These are phyloP conservation scores for Hyaloscypha bicolor DNA, from an alignment of 495 filamentous ascomycete genomes.

Conservation along the genomic window DNA sequence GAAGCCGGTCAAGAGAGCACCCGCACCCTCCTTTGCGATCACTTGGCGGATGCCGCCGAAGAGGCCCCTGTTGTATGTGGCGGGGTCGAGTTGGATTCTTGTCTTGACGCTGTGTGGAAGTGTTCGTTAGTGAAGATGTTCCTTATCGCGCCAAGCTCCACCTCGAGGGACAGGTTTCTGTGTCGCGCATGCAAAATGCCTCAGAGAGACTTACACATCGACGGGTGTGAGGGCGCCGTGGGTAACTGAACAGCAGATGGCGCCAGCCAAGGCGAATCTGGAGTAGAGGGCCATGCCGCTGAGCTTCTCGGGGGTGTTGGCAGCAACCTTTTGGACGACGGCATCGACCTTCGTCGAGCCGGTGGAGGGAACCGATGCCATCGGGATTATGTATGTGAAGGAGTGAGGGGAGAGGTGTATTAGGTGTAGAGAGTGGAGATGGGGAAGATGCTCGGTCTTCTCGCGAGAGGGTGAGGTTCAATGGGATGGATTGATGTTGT, in stretches of 20 bases:
- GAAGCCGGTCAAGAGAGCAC: constrained; percentile 84
- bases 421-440: constrained; percentile 31
- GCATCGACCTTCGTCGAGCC: constrained; percentile 46
- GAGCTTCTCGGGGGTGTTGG: constrained; percentile 45
- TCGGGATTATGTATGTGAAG: constrained; percentile 38
- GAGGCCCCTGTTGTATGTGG: constrained; percentile 86
- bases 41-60: constrained; percentile 87
- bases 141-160: constrained; percentile 19
- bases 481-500: constrained; percentile 1
- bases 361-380: constrained; percentile 41
- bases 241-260: constrained; percentile 82
- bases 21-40: constrained; percentile 80
- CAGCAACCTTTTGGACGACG: constrained; percentile 35
- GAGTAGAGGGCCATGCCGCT: constrained; percentile 39
- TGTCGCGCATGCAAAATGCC: neutral
- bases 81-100: constrained; percentile 89
- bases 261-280: constrained; percentile 80
- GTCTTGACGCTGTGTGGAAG: constrained; percentile 78
- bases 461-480: constrained; percentile 9
- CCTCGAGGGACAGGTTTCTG: neutral
- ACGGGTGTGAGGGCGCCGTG: constrained; percentile 82
- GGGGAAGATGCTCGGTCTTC: constrained; percentile 21
- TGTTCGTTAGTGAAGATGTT: constrained; percentile 14
- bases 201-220: constrained; percentile 71
- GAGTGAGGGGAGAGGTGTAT: constrained; percentile 17